These are phyloP conservation scores for Verticillium nonalfalfae DNA, from an alignment of 2,329 filamentous ascomycete genomes.

Conservation along the genomic window DNA sequence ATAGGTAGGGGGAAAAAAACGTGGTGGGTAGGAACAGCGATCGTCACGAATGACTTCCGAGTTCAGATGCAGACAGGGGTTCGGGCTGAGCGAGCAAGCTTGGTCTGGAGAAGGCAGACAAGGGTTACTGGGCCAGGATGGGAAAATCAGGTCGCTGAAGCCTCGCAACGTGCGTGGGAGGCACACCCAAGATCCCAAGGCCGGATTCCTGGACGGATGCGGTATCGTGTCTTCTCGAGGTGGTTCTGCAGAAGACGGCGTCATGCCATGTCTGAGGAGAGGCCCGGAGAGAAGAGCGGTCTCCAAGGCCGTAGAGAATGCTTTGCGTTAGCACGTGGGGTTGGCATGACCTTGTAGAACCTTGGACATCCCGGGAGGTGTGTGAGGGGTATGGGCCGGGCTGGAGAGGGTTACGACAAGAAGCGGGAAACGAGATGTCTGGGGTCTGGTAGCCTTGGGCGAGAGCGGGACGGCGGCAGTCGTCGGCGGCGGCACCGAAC, in stretches of 20 bases:
- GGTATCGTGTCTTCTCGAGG: neutral
- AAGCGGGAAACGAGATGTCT: neutral
- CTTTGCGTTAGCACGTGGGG: conserved; percentile 1
- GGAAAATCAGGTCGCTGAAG: neutral
- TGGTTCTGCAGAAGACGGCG: neutral
- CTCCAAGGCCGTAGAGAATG: neutral
- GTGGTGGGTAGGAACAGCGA: neutral
- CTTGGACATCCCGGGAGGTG: neutral
- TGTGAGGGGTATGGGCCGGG: neutral
- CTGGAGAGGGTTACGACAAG: too few species aligned
- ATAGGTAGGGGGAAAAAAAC: neutral
- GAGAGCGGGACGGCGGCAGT: neutral
- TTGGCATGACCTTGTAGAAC: too few species aligned
- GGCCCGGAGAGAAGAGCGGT: neutral
- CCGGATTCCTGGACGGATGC: neutral
- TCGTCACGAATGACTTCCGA: neutral
- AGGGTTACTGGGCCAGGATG: neutral
- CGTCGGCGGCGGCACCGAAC: neutral
- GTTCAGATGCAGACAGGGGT: neutral
- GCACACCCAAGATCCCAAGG: neutral
- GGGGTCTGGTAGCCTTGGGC: neutral
- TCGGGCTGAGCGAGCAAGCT: neutral
- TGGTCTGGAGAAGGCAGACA: neutral
- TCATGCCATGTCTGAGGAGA: neutral
- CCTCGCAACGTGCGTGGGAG: neutral